A percentile compares a stretch with the other conserved stretches of the same genome.
Conservation (phyloP, 768 basidiomycete genomes). For the Asterophora parasitica region DNA sequence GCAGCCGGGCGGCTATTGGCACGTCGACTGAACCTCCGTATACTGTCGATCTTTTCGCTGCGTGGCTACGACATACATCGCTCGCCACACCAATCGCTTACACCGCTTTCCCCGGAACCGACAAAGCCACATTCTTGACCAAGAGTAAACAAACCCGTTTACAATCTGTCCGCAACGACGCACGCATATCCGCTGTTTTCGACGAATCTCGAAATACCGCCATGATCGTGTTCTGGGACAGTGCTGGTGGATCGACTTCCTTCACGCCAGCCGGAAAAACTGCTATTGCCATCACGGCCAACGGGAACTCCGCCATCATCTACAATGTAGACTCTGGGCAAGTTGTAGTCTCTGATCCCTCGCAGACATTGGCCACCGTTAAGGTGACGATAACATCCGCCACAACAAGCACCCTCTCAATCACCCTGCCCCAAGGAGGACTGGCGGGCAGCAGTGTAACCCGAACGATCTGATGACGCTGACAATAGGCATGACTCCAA, state of each 20-base stretch:
- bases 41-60: constrained; percentile 61
- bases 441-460: constrained; percentile 46
- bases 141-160: constrained; percentile 31
- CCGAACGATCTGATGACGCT: constrained; percentile 8
- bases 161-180: constrained; percentile 42
- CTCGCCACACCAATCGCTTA: constrained; percentile 41
- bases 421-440: constrained; percentile 44
- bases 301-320: constrained; percentile 40
- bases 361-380: constrained; percentile 41
- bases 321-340: constrained; percentile 35
- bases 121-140: constrained; percentile 29
- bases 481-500: too few relatives aligned
- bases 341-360: constrained; percentile 62
- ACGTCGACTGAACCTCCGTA: constrained; percentile 54
- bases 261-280: constrained; percentile 24
- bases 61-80: constrained; percentile 47
- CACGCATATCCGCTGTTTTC: constrained; percentile 42
- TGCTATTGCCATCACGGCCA: constrained; percentile 30
- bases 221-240: constrained; percentile 57
- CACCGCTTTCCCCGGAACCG: constrained; percentile 50
- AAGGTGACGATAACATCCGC: constrained; percentile 30
- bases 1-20: constrained; percentile 60
- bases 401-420: constrained; percentile 30
- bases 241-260: constrained; percentile 36
- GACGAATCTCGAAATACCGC: constrained; percentile 36